These are phyloP conservation scores for Aspergillus avenaceus DNA, from an alignment of 495 filamentous ascomycete genomes.

Conservation along the genomic window DNA sequence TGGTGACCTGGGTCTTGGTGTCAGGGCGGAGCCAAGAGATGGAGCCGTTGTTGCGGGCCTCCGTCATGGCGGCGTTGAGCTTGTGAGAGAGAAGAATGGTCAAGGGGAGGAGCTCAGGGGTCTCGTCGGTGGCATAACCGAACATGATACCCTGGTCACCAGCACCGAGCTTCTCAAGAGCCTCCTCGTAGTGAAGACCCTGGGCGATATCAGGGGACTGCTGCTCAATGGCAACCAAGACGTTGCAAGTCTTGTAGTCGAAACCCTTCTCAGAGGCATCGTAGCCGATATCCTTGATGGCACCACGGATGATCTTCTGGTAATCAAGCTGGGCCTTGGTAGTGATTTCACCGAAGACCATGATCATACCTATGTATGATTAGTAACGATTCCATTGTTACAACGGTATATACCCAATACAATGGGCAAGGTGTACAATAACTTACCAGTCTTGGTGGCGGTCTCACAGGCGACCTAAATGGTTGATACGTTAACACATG, in stretches of 20 bases:
- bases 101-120: conserved; percentile 91
- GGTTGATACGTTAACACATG: conserved; percentile 1
- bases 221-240: conserved; percentile 98
- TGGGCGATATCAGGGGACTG: conserved; percentile 98
- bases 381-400: conserved; percentile 7
- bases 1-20: conserved; percentile 98
- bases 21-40: conserved; percentile 95
- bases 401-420: too few relatives aligned
- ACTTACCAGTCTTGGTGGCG: conserved; percentile 89
- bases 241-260: conserved; percentile 99
- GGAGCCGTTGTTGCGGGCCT: conserved; percentile 77
- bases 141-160: conserved; percentile 99
- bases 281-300: conserved; percentile 98
- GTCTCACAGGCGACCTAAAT: conserved; percentile 86
- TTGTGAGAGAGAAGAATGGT: conserved; percentile 91
- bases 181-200: conserved; percentile 94
- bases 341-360: conserved; percentile 99
- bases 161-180: conserved; percentile 94
- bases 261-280: conserved; percentile 96
- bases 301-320: conserved; percentile 91
- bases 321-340: conserved; percentile 94
- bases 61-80: conserved; percentile 89
- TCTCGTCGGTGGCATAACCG: conserved; percentile 99
- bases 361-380: conserved; percentile 69
- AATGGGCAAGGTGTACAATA: too few relatives aligned